A percentile compares a stretch with the other conserved stretches of the same genome.
Conservation (phyloP, 106 monocot genomes). For the Narthecium ossifragum region DNA sequence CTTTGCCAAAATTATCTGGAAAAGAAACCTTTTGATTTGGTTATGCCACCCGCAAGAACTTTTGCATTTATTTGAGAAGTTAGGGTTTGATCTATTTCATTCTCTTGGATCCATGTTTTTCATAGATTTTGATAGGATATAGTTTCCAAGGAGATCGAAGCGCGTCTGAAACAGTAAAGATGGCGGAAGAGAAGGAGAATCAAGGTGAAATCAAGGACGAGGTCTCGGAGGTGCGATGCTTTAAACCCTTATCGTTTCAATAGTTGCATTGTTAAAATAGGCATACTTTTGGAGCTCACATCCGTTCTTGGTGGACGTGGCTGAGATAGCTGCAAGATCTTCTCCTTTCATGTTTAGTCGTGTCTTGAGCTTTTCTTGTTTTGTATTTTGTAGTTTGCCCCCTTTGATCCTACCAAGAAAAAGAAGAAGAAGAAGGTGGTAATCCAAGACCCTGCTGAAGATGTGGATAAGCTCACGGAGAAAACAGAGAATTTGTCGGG, state of each 20-base stretch:
- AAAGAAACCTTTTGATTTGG: too few species aligned
- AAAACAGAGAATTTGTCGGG: conserved; percentile 33
- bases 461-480: conserved; percentile 13
- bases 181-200: conserved; percentile 27
- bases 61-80: too few species aligned
- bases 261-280: too few species aligned
- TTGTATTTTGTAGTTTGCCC: conserved; percentile 31
- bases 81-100: too few species aligned
- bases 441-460: conserved; percentile 24
- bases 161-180: too few species aligned
- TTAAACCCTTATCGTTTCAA: background rate
- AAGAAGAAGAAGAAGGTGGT: conserved; percentile 78
- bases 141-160: too few species aligned
- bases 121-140: too few species aligned
- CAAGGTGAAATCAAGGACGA: conserved; percentile 20
- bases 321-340: too few species aligned
- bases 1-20: too few species aligned
- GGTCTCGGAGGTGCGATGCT: conserved; percentile 16
- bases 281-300: background rate
- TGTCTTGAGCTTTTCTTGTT: background rate
- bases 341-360: background rate
- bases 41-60: too few species aligned
- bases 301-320: too few species aligned
- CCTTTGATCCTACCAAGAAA: conserved; percentile 66
- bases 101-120: too few species aligned